Conservation (phyloP, 306 rosid genomes). For the Sicyos edulis region DNA sequence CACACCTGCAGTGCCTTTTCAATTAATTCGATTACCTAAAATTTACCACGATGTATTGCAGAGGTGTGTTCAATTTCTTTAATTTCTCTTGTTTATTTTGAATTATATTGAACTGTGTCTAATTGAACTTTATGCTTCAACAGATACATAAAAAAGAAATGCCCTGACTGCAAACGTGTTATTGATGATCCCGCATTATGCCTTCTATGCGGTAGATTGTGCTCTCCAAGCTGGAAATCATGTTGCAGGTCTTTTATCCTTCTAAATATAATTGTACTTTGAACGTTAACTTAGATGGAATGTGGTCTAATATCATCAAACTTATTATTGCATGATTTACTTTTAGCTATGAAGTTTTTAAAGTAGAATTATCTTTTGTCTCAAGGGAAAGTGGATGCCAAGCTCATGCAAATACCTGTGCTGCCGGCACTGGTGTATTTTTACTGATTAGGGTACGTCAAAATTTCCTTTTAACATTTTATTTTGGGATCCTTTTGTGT, state of each 20-base stretch:
- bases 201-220: conserved; percentile 84
- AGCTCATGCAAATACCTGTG: conserved; percentile 77
- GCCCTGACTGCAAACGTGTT: conserved; percentile 55
- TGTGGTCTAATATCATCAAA: not conserved
- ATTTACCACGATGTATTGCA: conserved; percentile 87
- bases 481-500: not conserved
- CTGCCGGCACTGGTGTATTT: conserved; percentile 90
- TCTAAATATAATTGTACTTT: not conserved
- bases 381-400: conserved; percentile 83
- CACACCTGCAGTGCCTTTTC: conserved; percentile 80
- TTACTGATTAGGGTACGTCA: conserved; percentile 68
- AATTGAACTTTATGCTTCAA: conserved; percentile 11
- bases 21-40: conserved; percentile 69
- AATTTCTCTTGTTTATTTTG: not conserved
- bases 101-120: not conserved
- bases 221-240: conserved; percentile 80
- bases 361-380: conserved; percentile 26
- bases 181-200: conserved; percentile 86
- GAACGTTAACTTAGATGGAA: not conserved
- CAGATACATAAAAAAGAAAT: conserved; percentile 79
- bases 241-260: conserved; percentile 78
- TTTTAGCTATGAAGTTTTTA: conserved; percentile 8
- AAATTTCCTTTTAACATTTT: not conserved
- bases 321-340: not conserved
- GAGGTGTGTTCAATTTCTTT: conserved; percentile 44